phyloP scores from a whole-genome alignment of 1,139 yeast species.

The Saccharomyces hybrid region DNA sequence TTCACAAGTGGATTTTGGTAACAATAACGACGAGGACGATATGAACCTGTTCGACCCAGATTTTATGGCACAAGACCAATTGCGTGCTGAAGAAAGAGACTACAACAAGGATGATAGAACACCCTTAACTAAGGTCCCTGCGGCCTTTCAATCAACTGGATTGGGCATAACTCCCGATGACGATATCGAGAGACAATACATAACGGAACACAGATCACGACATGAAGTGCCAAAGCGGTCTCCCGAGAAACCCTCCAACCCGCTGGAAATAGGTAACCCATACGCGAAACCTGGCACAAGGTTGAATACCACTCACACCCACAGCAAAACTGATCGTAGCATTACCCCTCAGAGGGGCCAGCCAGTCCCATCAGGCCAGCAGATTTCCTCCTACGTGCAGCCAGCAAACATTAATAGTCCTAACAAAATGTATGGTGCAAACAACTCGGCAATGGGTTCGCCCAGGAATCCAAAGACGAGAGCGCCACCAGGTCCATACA shows the following conservation, averaged over 20 bases:
- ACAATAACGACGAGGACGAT: conserved; percentile 7
- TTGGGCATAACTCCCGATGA: background rate
- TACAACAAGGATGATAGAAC: conserved; percentile 10
- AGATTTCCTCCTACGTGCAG: background rate
- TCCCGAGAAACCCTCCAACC: background rate
- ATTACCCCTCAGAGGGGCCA: background rate
- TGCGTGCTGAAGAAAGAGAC: conserved; percentile 17
- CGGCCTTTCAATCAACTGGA: background rate
- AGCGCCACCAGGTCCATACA: conserved; percentile 4
- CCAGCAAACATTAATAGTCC: background rate
- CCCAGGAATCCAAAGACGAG: background rate
- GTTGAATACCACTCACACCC: background rate
- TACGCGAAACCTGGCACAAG: background rate
- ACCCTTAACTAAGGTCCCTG: background rate
- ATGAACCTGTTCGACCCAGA: conserved; percentile 30
- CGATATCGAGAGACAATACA: conserved; percentile 2
- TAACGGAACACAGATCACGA: background rate
- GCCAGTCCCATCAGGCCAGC: background rate
- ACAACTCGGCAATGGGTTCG: background rate
- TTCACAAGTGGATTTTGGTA: background rate
- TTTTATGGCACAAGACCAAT: conserved; percentile 26
- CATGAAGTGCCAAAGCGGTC: background rate
- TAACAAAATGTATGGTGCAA: background rate
- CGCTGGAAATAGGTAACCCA: background rate
- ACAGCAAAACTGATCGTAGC: background rate